phyloP scores from a whole-genome alignment of 371 early-diverging fungal genomes.

The Syncephalis fuscata region DNA sequence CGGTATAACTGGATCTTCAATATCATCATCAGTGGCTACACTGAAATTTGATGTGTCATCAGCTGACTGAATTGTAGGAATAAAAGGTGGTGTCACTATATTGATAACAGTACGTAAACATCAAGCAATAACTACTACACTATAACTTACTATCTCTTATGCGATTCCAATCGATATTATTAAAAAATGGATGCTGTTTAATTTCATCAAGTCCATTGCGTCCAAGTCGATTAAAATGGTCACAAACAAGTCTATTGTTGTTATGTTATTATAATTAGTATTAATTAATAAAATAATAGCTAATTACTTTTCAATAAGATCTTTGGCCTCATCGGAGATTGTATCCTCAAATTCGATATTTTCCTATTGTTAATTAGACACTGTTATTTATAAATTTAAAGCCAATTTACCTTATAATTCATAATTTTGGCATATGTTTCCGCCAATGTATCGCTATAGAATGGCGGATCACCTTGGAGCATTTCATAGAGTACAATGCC shows the following conservation, averaged over 20 bases:
- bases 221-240: conserved; percentile 57
- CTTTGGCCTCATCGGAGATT: conserved; percentile 57
- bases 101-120: neutral
- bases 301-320: conserved; percentile 48
- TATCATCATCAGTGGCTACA: conserved; percentile 30
- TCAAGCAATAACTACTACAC: neutral
- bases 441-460: conserved; percentile 61
- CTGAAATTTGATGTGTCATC: conserved; percentile 79
- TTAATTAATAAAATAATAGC: conserved; percentile 2
- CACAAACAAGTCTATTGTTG: conserved; percentile 45
- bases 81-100: conserved; percentile 59
- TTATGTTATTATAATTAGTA: too few relatives aligned
- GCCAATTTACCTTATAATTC: conserved; percentile 36
- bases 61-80: conserved; percentile 58
- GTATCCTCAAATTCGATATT: conserved; percentile 40
- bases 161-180: conserved; percentile 51
- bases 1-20: conserved; percentile 21
- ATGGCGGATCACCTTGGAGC: conserved; percentile 89
- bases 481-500: conserved; percentile 98
- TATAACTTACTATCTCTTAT: conserved; percentile 24
- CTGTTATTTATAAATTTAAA: neutral
- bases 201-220: conserved; percentile 50
- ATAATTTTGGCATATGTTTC: conserved; percentile 80
- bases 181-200: conserved; percentile 70
- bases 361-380: conserved; percentile 20